Evolutionary conservation across 306 rosid genomes (phyloP), one percentile per base, ranked within the genome.

Genomic region (Cucurbita argyrosperma): DNA sequence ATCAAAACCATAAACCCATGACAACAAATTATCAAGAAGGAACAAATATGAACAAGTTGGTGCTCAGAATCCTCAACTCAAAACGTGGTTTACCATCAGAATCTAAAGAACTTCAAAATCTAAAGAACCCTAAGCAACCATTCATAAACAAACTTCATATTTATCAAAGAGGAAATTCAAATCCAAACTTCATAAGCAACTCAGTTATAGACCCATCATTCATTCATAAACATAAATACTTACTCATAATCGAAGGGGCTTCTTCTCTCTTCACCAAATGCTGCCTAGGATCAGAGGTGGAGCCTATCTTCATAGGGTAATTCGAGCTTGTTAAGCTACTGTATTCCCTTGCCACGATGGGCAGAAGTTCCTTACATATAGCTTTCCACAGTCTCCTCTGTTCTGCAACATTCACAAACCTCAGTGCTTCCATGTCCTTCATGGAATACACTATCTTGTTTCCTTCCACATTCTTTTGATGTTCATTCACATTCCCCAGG

Each of bases 361-460:
- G 72, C 46, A 82, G 79, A 76, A 93, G 85, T 4, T 82, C 82
- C 5, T 62, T 43, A 81, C 84, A 83, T 8, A 90, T 79, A 4
- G 66, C 73, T 50, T 86, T 84, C 98, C 98, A 93, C 73, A 79
- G 60, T 8, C 74, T 66, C 74, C 79, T 81, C 76, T 90, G 98
- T 57, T 82, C 86, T 1, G 46, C 79, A 13, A 83, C 52, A 39
- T 86, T 83, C 37, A 80, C 77, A 60, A 85, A 89, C 77, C 94
- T 82, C 82, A 93, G 46, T 69, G 89, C 83, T 84, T 86, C 90
- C 90, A 90, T 72, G 23, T 76, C 88, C 76, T 72, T 80, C 62
- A 89, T 87, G 5, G 96, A 78, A 81, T 90, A 93, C 23, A 15
- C 52, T 21, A 65, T 76, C 86, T 67, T 80, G 71, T 56, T 59